Evolutionary conservation across 148 eudicot species (phyloP), one percentile per base, ranked within the genome.

Genomic region (Heliamphora exappendiculata): DNA sequence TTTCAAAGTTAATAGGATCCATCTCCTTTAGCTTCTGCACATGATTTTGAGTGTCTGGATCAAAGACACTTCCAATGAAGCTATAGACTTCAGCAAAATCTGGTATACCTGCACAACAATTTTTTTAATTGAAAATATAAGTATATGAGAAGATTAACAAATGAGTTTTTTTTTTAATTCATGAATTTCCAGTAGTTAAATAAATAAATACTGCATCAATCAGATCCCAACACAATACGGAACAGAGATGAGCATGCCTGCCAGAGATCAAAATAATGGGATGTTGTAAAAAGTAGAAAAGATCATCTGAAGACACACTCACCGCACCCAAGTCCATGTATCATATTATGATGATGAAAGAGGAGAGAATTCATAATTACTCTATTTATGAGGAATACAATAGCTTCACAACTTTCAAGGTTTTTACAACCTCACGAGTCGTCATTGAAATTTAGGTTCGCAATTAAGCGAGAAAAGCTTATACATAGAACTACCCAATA

Each of bases 1-100:
- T 94, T 82, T 92, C 98, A 72, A 92, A 92, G 79, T 92, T 92
- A 77, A 94, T 94, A 45, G 98, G 98, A 87, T 92, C 97, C 98
- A 94, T 94, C 81, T 91, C 98, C 90, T 92, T 94, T 72, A 92
- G 95, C 81, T 91, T 92, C 83, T 85, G 88, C 75, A 89, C 87
- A 82, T 94, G 97, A 67, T 87, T 93, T 64, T 84, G 63, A 60
- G 85, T 85, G 19, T 86, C 92, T 41, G 98, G 97, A 84, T 94
- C 98, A 80, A 94, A 94, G 69, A 94, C 91, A 78, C 93, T 90
- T 60, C 97, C 98, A 75, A 92, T 92, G 80, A 92, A 94, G 89
- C 84, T 79, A 80, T 92, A 94, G 29, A 94, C 95, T 90, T 94
- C 98, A 19, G 92, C 84, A 74, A 94, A 94, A 82, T 94, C 95